Evolutionary conservation across 176 grass and related monocot genomes (phyloP).

Genomic region (Microstegium vimineum): DNA sequence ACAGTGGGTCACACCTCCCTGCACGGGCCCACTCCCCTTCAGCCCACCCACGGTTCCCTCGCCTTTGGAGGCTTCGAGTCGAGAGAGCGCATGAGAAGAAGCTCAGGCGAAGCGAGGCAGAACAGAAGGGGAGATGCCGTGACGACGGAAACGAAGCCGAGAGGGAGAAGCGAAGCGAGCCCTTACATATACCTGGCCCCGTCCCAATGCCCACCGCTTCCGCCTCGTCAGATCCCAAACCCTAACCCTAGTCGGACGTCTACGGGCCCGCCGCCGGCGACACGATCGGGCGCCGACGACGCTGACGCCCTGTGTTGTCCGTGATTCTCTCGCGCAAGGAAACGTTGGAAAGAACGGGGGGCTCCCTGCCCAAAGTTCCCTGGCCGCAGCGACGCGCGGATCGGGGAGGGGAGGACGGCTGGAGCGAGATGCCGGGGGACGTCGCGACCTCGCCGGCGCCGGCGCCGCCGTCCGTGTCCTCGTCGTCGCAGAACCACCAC

Average conservation of each 20-base stretch:
- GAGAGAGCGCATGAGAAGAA: not conserved
- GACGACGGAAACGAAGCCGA: constrained; percentile 24
- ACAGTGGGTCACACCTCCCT: not conserved
- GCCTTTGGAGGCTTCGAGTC: not conserved
- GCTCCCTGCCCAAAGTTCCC: no score
- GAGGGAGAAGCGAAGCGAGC: not conserved
- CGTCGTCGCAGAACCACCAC: constrained; percentile 1
- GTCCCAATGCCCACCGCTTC: not conserved
- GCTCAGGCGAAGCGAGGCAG: not conserved
- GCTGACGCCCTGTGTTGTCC: not conserved
- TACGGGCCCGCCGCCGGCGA: not conserved
- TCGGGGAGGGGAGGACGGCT: not conserved
- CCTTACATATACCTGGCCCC: not conserved
- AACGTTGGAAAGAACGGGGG: not conserved
- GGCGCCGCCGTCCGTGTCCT: not conserved
- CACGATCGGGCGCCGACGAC: constrained; percentile 32
- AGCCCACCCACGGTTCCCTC: not conserved
- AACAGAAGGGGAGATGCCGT: not conserved
- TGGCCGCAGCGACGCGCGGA: not conserved
- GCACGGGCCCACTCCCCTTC: not conserved
- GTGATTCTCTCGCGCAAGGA: not conserved
- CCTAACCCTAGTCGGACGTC: constrained; percentile 24
- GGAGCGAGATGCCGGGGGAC: constrained; percentile 49
- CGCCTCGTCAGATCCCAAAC: constrained; percentile 23
- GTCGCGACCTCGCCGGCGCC: constrained; percentile 23